These are phyloP conservation scores for Auricularia auricula-judae DNA, from an alignment of 768 basidiomycete genomes.

Conservation along the genomic window DNA sequence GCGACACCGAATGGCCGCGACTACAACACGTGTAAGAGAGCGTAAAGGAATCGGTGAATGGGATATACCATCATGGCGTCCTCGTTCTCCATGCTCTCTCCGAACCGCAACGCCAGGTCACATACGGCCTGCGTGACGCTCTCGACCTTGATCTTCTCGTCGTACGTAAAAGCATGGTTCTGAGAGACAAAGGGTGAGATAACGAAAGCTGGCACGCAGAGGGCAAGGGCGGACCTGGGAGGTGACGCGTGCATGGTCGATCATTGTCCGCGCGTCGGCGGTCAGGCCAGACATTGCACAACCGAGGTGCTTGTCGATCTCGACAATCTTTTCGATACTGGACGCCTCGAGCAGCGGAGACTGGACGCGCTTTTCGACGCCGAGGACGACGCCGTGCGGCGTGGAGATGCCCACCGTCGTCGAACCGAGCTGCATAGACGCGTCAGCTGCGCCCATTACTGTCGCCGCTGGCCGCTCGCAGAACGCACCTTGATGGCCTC, in stretches of 20 bases:
- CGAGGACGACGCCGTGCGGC: slow-evolving; percentile 81
- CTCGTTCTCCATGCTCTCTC: slow-evolving; percentile 98
- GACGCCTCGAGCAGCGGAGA: slow-evolving; percentile 90
- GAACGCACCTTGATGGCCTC: slow-evolving; percentile 86
- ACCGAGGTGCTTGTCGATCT: slow-evolving; percentile 92
- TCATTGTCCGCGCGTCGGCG: slow-evolving; percentile 98
- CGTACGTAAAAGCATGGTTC: slow-evolving; percentile 93
- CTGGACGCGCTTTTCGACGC: slow-evolving; percentile 96
- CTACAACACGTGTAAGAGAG: slow-evolving; percentile 14
- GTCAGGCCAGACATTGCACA: slow-evolving; percentile 97
- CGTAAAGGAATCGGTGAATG: background rate
- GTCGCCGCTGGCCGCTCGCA: background rate
- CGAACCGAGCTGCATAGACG: slow-evolving; percentile 68
- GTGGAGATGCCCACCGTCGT: slow-evolving; percentile 96
- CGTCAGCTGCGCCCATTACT: background rate
- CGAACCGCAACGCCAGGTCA: slow-evolving; percentile 92
- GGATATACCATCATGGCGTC: slow-evolving; percentile 83
- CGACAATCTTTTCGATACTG: slow-evolving; percentile 99
- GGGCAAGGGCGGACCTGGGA: slow-evolving; percentile 20
- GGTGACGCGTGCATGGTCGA: slow-evolving; percentile 97
- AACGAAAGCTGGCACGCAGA: background rate
- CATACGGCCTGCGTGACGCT: slow-evolving; percentile 97
- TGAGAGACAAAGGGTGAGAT: slow-evolving; percentile 24
- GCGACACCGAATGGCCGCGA: slow-evolving; percentile 98
- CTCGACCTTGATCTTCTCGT: slow-evolving; percentile 95